Evolutionary conservation across 805 yeast genomes (phyloP), one percentile per base, ranked within the genome.

Genomic region (Metschnikowia shivogae): DNA sequence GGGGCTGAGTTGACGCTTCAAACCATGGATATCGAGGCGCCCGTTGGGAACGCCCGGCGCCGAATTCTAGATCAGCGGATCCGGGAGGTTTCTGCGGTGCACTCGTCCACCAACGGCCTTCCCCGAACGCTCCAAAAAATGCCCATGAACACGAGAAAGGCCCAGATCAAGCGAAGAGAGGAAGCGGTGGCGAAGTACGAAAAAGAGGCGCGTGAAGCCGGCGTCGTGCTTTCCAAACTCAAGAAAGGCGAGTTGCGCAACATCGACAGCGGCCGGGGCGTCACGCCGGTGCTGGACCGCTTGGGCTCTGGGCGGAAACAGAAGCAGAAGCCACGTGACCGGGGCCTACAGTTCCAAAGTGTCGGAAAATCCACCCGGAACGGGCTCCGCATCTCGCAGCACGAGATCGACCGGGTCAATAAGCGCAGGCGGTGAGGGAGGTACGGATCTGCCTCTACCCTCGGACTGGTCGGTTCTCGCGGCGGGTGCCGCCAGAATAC

Each of bases 61-160:
- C 74, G 85, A 49, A 80, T 88, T 0, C 60, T 86, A 39, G 80
- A 80, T 43, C 74, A 78, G 34, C 69, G 92, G 45, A 65, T 86
- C 45, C 64, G 77, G 11, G 62, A 68, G 9, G 49, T 80, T 1
- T 59, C 74, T 0, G 57, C 74, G 1, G 43, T 44, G 2, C 69
- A 70, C 53, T 73, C 87, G 0, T 55, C 70, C 6, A 59, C 70
- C 0, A 74, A 76, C 47, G 84, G 75, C 12, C 63, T 60, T 26
- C 65, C 66, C 31, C 59, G 55, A 55, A 77, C 68, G 43, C 63
- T 84, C 30, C 93, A 86, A 53, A 86, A 82, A 42, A 87, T 89
- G 80, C 96, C 98, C 17, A 90, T 93, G 89, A 63, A 77, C 14
- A 80, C 89, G 72, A 76, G 97, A 45, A 86, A 86, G 59, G 96